Evolutionary conservation across 2,329 filamentous ascomycete species (phyloP).

Genomic region (Neopestalotiopsis sp.): DNA sequence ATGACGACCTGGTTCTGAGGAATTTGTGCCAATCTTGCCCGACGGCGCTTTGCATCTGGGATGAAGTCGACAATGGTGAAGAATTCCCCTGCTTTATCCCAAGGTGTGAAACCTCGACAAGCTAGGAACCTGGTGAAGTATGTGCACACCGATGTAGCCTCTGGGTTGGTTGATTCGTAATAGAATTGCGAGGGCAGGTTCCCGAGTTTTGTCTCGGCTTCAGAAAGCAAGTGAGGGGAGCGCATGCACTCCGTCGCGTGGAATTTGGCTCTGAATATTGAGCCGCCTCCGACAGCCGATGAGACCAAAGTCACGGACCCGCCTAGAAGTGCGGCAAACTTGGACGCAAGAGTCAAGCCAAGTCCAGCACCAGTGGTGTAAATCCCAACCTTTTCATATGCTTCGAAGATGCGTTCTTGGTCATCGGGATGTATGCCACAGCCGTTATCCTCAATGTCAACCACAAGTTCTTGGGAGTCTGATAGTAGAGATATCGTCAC

Average conservation of each 20-base stretch:
- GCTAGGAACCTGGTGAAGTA: background rate
- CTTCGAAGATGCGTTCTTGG: constrained; percentile 44
- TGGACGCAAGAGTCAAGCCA: constrained; percentile 46
- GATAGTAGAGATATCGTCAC: constrained; percentile 36
- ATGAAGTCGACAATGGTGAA: constrained; percentile 6
- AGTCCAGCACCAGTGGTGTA: constrained; percentile 46
- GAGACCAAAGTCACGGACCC: constrained; percentile 43
- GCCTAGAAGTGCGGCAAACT: constrained; percentile 44
- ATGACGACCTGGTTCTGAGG: background rate
- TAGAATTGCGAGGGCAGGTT: background rate
- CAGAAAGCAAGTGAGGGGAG: background rate
- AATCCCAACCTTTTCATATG: constrained; percentile 46
- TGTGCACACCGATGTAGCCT: background rate
- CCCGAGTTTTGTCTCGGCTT: background rate
- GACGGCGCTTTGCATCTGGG: background rate
- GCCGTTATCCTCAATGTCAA: constrained; percentile 50
- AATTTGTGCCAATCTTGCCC: background rate
- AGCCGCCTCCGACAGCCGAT: constrained; percentile 40
- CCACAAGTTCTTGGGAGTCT: constrained; percentile 35
- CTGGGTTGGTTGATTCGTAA: constrained; percentile 9
- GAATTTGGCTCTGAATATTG: constrained; percentile 41
- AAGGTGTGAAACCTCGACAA: background rate
- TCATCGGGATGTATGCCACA: constrained; percentile 41
- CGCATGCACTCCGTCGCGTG: background rate
- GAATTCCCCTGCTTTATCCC: constrained; percentile 1